A percentile compares a stretch with the other conserved stretches of the same genome.
phyloP scores from a whole-genome alignment of 257 asterid genomes.

The Schizonepeta tenuifolia region DNA sequence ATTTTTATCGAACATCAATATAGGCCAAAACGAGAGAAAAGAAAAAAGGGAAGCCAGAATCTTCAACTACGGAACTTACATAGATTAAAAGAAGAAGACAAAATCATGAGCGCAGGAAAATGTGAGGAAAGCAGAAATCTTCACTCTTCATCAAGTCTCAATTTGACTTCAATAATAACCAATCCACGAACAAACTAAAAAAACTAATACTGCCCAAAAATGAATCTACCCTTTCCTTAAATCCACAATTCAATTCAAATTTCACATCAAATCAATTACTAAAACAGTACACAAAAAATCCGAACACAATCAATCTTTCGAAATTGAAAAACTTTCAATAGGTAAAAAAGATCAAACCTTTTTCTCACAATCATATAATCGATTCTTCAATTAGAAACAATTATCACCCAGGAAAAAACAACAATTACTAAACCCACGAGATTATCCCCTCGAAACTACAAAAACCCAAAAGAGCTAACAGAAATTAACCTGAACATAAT shows the following conservation, averaged over 20 bases:
- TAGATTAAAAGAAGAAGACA: conserved; percentile 19
- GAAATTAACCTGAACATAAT: conserved; percentile 60
- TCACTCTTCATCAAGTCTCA: conserved; percentile 15
- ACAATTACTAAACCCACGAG: conserved; percentile 18
- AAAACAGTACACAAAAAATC: neutral
- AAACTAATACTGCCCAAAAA: conserved; percentile 10
- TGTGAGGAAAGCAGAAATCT: conserved; percentile 29
- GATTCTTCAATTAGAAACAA: conserved; percentile 10
- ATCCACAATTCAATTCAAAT: neutral
- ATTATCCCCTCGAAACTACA: neutral
- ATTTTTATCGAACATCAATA: neutral
- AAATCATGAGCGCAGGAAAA: conserved; percentile 10
- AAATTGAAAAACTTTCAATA: neutral
- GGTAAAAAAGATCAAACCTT: conserved; percentile 2
- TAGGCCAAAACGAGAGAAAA: neutral
- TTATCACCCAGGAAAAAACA: conserved; percentile 4
- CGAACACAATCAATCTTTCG: neutral
- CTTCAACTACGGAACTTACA: conserved; percentile 28
- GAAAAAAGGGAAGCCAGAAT: neutral
- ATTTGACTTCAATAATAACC: neutral
- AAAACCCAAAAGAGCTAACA: conserved; percentile 28
- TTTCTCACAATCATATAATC: neutral
- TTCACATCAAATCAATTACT: neutral
- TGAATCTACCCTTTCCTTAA: neutral
- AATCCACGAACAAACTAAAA: conserved; percentile 21